Evolutionary conservation across 805 yeast genomes (phyloP), one percentile per base, ranked within the genome.

Genomic region (Alloascoidea hylecoeti): DNA sequence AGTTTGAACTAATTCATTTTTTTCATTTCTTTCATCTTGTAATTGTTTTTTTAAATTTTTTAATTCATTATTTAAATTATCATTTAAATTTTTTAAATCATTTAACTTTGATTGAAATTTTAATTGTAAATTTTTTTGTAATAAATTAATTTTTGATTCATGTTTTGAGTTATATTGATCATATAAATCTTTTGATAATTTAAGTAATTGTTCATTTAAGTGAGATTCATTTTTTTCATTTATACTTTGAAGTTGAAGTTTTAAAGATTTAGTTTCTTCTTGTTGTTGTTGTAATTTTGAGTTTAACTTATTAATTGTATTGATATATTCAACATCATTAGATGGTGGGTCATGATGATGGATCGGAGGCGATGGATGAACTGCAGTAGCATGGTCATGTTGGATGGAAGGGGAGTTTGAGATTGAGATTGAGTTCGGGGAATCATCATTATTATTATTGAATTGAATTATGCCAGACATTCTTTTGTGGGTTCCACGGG

Each of bases 91-190:
- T 23, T 23, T n/a, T 9, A 23, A 9, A 23, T 9, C 9, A n/a
- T 23, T 9, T 9, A 23, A 9, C n/a, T n/a, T 23, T 23, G 9
- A 9, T 23, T 23, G 13, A 9, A 9, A 23, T 23, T 23, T 23
- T 23, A n/a, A 9, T 23, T 23, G 13, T 9, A 23, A n/a, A 32
- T 36, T 75, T 40, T 68, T 66, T 49, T 70, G 76, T 49, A 75
- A 57, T 18, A 72, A 66, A 9, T 66, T 65, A 5, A 80, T 78
- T 51, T 80, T 80, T 36, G 70, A 70, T 42, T 77, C 83, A 49
- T 80, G 89, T 48, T 80, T 80, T 37, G 76, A 74, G 1, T 84
- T 70, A 49, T 80, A 80, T 50, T 78, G 85, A 32, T 71, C 65
- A 48, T 79, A 80, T 6, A 80, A 59, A 46, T 76, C 82, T 43